Conservation (phyloP, 2,329 filamentous ascomycete genomes). For the Apiospora marii region DNA sequence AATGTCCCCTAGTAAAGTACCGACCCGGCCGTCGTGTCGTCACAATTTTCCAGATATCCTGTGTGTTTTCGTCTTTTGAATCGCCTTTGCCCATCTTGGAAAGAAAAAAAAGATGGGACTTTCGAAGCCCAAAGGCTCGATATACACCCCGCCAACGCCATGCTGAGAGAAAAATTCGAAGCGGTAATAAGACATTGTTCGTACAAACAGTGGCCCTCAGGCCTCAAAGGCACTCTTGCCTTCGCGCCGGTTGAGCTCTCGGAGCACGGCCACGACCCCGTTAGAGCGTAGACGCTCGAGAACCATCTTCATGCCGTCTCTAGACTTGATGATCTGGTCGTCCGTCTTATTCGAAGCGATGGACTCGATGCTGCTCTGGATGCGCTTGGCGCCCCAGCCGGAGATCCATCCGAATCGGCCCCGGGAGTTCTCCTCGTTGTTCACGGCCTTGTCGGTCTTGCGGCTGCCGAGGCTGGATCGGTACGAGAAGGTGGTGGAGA, state of each 20-base stretch:
- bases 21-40: not conserved
- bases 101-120: not conserved
- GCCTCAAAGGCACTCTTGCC: constrained; percentile 45
- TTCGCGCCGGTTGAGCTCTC: constrained; percentile 58
- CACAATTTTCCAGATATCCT: constrained; percentile 15
- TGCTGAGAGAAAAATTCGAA: constrained; percentile 19
- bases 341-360: constrained; percentile 80
- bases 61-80: not conserved
- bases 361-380: constrained; percentile 81
- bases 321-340: constrained; percentile 80
- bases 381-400: constrained; percentile 69
- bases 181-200: constrained; percentile 9
- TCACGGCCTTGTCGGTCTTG: constrained; percentile 59
- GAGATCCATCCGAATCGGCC: constrained; percentile 56
- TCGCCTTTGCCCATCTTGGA: not conserved
- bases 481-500: constrained; percentile 78
- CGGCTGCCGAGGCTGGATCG: constrained; percentile 76
- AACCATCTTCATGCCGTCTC: constrained; percentile 84
- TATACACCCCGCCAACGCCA: constrained; percentile 22
- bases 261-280: constrained; percentile 63
- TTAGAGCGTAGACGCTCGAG: constrained; percentile 72
- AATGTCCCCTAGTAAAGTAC: constrained; percentile 3
- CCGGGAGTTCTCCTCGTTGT: constrained; percentile 42
- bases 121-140: not conserved
- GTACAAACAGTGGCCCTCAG: constrained; percentile 14